Percentiles rank a stretch among this genome's conserved stretches.
Conservation (phyloP, 208 protist species). For the Sergeia podlipaevii region DNA sequence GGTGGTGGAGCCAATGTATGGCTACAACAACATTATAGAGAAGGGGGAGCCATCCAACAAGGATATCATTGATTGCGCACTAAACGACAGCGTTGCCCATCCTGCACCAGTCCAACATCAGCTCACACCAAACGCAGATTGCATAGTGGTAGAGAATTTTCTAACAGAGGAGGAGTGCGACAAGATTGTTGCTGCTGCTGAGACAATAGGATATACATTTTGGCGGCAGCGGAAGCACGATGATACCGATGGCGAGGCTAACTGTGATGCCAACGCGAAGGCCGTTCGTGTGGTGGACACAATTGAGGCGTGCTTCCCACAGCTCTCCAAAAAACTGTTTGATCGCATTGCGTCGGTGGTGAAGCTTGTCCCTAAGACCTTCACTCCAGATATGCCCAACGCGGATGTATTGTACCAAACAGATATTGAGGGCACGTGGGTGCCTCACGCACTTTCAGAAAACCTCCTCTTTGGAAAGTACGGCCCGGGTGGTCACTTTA, state of each 20-base stretch:
- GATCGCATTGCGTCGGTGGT: conserved; percentile 58
- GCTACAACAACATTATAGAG: conserved; percentile 89
- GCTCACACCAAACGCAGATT: conserved; percentile 45
- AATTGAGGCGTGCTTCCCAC: conserved; percentile 73
- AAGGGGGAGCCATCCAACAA: conserved; percentile 72
- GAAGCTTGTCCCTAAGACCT: conserved; percentile 49
- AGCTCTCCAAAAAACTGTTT: conserved; percentile 58
- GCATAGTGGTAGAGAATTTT: conserved; percentile 75
- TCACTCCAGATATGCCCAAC: conserved; percentile 43
- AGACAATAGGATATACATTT: conserved; percentile 77
- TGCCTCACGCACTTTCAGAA: conserved; percentile 52
- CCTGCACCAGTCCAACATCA: conserved; percentile 14
- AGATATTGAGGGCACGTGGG: conserved; percentile 81
- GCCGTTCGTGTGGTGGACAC: conserved; percentile 84
- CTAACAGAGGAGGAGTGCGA: conserved; percentile 74
- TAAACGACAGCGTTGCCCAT: conserved; percentile 15
- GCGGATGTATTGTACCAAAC: conserved; percentile 65
- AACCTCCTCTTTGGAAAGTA: conserved; percentile 87
- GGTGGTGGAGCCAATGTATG: conserved; percentile 28
- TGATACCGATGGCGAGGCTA: conserved; percentile 23
- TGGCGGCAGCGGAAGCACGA: conserved; percentile 60
- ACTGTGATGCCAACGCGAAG: conserved; percentile 30
- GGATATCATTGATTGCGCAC: conserved; percentile 49
- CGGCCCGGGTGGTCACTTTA: conserved; percentile 84
- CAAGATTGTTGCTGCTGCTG: conserved; percentile 52